Evolutionary conservation across 208 protist genomes (phyloP).

Genomic region (Crithidia fasciculata): DNA sequence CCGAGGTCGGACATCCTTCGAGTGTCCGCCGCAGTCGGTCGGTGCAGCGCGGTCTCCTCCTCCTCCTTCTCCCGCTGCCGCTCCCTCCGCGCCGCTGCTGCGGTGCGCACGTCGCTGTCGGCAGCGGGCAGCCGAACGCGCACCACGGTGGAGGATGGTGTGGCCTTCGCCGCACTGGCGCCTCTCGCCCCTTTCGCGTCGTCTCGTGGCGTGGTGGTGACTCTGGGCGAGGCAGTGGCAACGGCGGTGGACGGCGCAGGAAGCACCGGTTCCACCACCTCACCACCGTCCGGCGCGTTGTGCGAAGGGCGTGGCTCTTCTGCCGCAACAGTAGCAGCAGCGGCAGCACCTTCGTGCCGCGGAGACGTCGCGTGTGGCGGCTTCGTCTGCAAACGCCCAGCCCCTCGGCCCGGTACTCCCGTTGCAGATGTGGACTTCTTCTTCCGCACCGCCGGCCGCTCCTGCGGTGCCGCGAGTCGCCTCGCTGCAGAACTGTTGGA

Average conservation of each 20-base stretch:
- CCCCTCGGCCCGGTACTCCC: too few relatives aligned
- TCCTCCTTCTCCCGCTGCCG: background rate
- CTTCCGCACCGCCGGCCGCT: too few relatives aligned
- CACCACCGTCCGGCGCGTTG: constrained; percentile 20
- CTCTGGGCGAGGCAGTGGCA: background rate
- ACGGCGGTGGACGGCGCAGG: background rate
- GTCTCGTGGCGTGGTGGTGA: background rate
- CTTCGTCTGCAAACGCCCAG: too few relatives aligned
- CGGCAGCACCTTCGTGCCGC: too few relatives aligned
- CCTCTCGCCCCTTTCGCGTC: background rate
- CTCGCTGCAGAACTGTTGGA: too few relatives aligned
- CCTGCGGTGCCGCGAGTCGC: too few relatives aligned
- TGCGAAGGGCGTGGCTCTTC: background rate
- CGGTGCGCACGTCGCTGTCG: background rate
- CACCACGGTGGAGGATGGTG: background rate
- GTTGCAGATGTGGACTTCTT: too few relatives aligned
- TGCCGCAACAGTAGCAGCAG: too few relatives aligned
- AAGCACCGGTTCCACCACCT: constrained; percentile 22
- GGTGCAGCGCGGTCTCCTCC: background rate
- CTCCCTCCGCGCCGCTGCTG: background rate
- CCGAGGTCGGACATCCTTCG: background rate
- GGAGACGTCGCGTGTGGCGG: too few relatives aligned
- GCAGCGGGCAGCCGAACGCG: background rate
- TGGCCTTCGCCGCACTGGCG: background rate
- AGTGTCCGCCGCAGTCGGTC: background rate